Evolutionary conservation across 75 land plant species (phyloP).

Genomic region (Adiantum capillusveneris): DNA sequence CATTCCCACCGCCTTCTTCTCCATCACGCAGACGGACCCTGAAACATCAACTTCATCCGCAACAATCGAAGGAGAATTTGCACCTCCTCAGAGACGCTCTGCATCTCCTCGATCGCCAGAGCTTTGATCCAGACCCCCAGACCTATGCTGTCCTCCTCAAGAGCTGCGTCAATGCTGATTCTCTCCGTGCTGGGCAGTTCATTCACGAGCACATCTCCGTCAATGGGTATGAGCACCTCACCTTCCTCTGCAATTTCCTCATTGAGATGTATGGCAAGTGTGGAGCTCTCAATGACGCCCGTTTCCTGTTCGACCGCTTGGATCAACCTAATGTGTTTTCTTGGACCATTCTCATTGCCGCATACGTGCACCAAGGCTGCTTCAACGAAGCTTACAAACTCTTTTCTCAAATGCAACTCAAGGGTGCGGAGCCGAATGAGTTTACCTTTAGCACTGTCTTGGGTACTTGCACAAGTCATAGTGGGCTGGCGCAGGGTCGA

Average conservation of each 20-base stretch:
- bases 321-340: conserved; percentile 36
- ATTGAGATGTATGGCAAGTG: conserved; percentile 21
- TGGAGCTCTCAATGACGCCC: neutral
- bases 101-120: neutral
- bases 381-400: conserved; percentile 17
- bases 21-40: neutral
- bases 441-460: conserved; percentile 29
- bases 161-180: conserved; percentile 1
- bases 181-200: neutral
- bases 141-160: conserved; percentile 7
- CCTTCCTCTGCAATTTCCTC: conserved; percentile 28
- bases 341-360: conserved; percentile 45
- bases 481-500: conserved; percentile 7
- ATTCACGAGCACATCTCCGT: conserved; percentile 8
- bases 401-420: conserved; percentile 20
- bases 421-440: conserved; percentile 29
- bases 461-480: conserved; percentile 11
- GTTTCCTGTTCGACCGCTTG: conserved; percentile 5
- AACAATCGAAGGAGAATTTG: neutral
- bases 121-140: neutral
- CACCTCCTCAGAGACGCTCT: conserved; percentile 3
- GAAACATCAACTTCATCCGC: neutral
- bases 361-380: neutral
- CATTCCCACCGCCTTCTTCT: too few relatives aligned
- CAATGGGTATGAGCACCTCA: conserved; percentile 4